phyloP scores from a whole-genome alignment of 2,329 filamentous ascomycete species.

The Cryphonectria nitschkei region DNA sequence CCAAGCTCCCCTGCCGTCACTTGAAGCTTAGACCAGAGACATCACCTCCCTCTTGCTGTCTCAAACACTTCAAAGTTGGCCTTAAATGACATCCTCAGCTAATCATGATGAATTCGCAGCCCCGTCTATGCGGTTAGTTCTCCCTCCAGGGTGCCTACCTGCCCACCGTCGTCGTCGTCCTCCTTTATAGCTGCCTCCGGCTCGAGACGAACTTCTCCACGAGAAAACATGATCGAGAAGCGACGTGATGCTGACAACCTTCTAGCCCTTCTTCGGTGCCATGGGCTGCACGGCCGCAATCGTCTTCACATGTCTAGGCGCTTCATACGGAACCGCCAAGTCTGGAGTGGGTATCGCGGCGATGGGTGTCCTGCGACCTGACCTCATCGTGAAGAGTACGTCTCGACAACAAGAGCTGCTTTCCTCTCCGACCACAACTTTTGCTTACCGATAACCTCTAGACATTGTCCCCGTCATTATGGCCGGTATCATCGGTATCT shows the following conservation, averaged over 20 bases:
- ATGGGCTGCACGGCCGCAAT: slow-evolving; percentile 83
- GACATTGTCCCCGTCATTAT: slow-evolving; percentile 99
- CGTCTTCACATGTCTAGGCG: slow-evolving; percentile 55
- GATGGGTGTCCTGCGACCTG: slow-evolving; percentile 97
- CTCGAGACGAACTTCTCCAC: slow-evolving; percentile 27
- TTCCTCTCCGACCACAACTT: slow-evolving; percentile 22
- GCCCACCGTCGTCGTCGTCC: slow-evolving; percentile 25
- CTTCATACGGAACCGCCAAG: slow-evolving; percentile 76
- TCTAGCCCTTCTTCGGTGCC: slow-evolving; percentile 86
- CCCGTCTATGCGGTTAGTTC: slow-evolving; percentile 98
- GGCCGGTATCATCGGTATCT: slow-evolving; percentile 99
- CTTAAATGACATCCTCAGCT: slow-evolving; percentile 45
- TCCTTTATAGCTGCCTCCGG: slow-evolving; percentile 35
- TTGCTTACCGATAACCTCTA: slow-evolving; percentile 42
- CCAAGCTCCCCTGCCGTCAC: slow-evolving; percentile 31
- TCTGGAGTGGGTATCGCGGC: slow-evolving; percentile 97
- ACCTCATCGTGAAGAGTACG: slow-evolving; percentile 99
- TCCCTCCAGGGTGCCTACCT: slow-evolving; percentile 25
- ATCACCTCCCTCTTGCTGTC: slow-evolving; percentile 32
- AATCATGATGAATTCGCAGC: slow-evolving; percentile 57
- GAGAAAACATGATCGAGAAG: slow-evolving; percentile 18
- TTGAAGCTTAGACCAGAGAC: slow-evolving; percentile 34
- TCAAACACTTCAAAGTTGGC: slow-evolving; percentile 15
- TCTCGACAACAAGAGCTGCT: slow-evolving; percentile 7
- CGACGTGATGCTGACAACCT: slow-evolving; percentile 40